A percentile compares a stretch with the other conserved stretches of the same genome.
phyloP scores from a whole-genome alignment of 345 rosid genomes.

The Pistacia integerrima region DNA sequence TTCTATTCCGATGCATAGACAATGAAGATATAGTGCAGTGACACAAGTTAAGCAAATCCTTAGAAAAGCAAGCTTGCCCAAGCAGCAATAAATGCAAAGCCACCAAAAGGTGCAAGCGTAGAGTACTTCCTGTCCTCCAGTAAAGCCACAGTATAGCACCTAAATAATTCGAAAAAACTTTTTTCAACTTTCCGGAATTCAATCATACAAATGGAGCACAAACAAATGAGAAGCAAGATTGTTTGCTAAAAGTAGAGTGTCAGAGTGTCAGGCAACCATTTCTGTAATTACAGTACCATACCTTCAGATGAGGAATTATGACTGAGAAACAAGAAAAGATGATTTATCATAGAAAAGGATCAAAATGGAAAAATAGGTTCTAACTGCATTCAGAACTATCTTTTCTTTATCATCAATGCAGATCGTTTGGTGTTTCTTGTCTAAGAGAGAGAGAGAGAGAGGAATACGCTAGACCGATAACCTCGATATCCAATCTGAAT shows the following conservation, averaged over 20 bases:
- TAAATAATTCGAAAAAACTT: conserved; percentile 25
- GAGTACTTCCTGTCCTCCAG: conserved; percentile 84
- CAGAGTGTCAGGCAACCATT: neutral
- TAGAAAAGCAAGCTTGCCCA: conserved; percentile 87
- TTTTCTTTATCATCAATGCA: too few species aligned
- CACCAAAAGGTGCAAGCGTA: conserved; percentile 84
- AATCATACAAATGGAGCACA: neutral
- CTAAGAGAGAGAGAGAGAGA: too few species aligned
- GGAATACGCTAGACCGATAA: too few species aligned
- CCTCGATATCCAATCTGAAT: too few species aligned
- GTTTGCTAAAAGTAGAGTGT: neutral
- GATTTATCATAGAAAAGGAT: too few species aligned
- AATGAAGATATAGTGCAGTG: neutral
- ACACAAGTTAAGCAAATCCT: conserved; percentile 7
- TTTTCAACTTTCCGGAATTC: neutral
- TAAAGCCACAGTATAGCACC: conserved; percentile 85
- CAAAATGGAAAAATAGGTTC: too few species aligned
- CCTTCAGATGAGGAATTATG: neutral
- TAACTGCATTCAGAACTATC: neutral
- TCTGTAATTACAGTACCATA: neutral
- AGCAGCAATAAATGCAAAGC: conserved; percentile 79
- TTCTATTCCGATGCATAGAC: neutral
- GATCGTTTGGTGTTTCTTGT: neutral
- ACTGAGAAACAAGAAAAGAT: neutral
- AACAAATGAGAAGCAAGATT: neutral